Evolutionary conservation across 805 yeast genomes (phyloP).

Genomic region (Candida montana): DNA sequence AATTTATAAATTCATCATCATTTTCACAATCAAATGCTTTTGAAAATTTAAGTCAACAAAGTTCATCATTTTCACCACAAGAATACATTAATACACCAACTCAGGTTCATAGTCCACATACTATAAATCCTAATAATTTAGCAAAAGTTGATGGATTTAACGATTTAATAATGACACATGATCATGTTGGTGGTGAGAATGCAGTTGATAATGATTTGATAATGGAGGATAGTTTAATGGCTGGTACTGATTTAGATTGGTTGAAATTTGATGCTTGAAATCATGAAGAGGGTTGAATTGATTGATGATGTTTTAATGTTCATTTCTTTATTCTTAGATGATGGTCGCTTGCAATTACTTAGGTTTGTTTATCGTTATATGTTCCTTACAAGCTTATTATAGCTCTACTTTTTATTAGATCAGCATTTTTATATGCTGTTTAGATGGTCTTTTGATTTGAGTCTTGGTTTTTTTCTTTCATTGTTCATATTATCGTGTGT

Average conservation of each 20-base stretch:
- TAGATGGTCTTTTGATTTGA: too few species aligned
- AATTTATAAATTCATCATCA: not conserved
- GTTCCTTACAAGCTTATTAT: too few species aligned
- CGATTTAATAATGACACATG: slow-evolving; percentile 8
- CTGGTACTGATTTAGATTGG: slow-evolving; percentile 25
- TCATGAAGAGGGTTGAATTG: not conserved
- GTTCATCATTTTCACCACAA: slow-evolving; percentile 2
- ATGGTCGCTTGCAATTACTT: too few species aligned
- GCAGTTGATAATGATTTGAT: slow-evolving; percentile 7
- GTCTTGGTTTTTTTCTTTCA: too few species aligned
- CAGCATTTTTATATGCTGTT: too few species aligned
- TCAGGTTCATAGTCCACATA: not conserved
- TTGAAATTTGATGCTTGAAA: slow-evolving; percentile 24
- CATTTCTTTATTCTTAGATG: not conserved
- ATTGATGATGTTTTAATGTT: not conserved
- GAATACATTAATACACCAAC: slow-evolving; percentile 1
- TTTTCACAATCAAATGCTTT: not conserved
- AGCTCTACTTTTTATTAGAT: too few species aligned
- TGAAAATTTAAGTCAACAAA: not conserved
- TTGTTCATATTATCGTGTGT: too few species aligned
- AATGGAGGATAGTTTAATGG: slow-evolving; percentile 11
- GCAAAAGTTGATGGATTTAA: slow-evolving; percentile 2
- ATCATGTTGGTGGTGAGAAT: not conserved
- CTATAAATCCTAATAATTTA: slow-evolving; percentile 4
- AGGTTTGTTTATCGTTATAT: too few species aligned